phyloP scores from a whole-genome alignment of 306 rosid species.

The Ceratonia siliqua region DNA sequence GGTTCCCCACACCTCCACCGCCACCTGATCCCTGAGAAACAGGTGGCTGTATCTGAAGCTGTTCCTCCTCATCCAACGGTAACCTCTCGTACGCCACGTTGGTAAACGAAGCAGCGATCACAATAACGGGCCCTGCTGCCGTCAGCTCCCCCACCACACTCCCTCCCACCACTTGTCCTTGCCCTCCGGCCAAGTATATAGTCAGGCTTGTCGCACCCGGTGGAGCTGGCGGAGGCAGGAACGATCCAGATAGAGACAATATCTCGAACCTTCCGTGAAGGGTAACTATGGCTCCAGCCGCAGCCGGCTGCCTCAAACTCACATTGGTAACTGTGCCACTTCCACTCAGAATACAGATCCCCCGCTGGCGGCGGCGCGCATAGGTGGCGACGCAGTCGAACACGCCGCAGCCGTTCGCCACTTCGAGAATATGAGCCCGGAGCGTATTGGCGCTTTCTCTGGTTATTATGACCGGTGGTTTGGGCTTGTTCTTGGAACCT shows the following conservation, averaged over 20 bases:
- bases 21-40: constrained; percentile 38
- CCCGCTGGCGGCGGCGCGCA: constrained; percentile 87
- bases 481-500: constrained; percentile 85
- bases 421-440: constrained; percentile 87
- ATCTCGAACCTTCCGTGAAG: constrained; percentile 93
- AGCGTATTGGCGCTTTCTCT: constrained; percentile 92
- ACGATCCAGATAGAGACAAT: constrained; percentile 76
- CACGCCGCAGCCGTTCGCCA: constrained; percentile 74
- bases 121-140: constrained; percentile 80
- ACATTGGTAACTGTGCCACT: constrained; percentile 86
- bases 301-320: constrained; percentile 67
- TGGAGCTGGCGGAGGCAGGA: constrained; percentile 90
- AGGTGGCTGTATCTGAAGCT: constrained; percentile 50
- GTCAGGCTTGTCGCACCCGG: constrained; percentile 87
- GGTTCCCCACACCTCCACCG: constrained; percentile 27
- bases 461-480: constrained; percentile 84
- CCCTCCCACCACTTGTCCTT: constrained; percentile 91
- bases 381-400: constrained; percentile 77
- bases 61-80: constrained; percentile 76
- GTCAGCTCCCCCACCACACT: constrained; percentile 85
- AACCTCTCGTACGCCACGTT: constrained; percentile 87
- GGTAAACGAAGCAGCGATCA: constrained; percentile 80
- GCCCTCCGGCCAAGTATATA: constrained; percentile 72
- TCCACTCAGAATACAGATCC: constrained; percentile 87
- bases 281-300: constrained; percentile 64